phyloP scores from a whole-genome alignment of 192 early-diverging fungal genomes.

The Entomortierella chlamydospora region DNA sequence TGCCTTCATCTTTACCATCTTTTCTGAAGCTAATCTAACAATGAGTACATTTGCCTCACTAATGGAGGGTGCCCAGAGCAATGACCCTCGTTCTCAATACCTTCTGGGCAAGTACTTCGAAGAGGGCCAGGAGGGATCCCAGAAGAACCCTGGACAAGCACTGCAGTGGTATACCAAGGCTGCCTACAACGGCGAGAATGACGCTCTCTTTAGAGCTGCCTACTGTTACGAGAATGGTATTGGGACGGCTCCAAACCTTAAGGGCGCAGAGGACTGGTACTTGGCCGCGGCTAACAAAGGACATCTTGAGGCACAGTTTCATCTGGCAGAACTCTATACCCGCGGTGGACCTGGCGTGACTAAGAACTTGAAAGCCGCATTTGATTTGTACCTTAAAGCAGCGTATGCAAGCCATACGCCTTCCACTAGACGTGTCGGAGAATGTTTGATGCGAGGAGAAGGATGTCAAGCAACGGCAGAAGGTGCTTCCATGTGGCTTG shows the following conservation, averaged over 20 bases:
- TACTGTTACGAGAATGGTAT: slow-evolving; percentile 77
- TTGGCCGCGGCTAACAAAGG: slow-evolving; percentile 72
- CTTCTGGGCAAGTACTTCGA: slow-evolving; percentile 88
- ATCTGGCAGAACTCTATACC: slow-evolving; percentile 64
- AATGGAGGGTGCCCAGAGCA: slow-evolving; percentile 61
- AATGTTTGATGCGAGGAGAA: slow-evolving; percentile 50
- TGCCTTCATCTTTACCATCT: neutral
- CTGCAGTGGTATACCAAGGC: slow-evolving; percentile 69
- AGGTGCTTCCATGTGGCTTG: slow-evolving; percentile 52
- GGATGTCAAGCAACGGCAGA: slow-evolving; percentile 53
- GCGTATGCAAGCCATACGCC: slow-evolving; percentile 65
- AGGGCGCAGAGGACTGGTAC: slow-evolving; percentile 72
- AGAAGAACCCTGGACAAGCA: slow-evolving; percentile 60
- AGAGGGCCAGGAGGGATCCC: slow-evolving; percentile 73
- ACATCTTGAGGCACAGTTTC: slow-evolving; percentile 64
- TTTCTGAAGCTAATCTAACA: neutral
- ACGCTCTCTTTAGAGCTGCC: slow-evolving; percentile 76
- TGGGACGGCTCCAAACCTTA: slow-evolving; percentile 58
- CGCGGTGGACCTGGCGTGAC: slow-evolving; percentile 68
- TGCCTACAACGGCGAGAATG: slow-evolving; percentile 69
- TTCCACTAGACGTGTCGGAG: slow-evolving; percentile 43
- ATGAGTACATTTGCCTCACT: slow-evolving; percentile 30
- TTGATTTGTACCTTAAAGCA: slow-evolving; percentile 71
- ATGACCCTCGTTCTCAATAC: slow-evolving; percentile 67
- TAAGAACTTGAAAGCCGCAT: slow-evolving; percentile 64